These are phyloP conservation scores for Dryadomyces sulphureus DNA, from an alignment of 2,329 filamentous ascomycete genomes.

Conservation along the genomic window DNA sequence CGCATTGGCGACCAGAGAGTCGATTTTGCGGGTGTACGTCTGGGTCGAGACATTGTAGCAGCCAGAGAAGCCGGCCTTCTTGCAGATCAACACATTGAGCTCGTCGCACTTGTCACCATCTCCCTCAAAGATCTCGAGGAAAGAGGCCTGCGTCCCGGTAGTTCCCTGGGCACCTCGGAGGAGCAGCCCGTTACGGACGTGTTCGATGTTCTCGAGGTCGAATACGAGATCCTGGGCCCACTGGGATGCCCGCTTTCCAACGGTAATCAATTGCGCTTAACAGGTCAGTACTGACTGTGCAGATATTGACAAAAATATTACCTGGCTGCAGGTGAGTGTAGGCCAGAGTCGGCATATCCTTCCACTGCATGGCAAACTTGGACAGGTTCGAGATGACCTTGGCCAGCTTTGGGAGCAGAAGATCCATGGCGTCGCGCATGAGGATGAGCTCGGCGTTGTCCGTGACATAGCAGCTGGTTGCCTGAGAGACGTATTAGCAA, in stretches of 20 bases:
- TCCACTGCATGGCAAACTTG: background rate
- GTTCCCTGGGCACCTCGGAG: slow-evolving; percentile 1
- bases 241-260: background rate
- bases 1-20: slow-evolving; percentile 68
- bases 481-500: background rate
- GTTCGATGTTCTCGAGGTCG: background rate
- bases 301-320: background rate
- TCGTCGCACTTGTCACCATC: slow-evolving; percentile 33
- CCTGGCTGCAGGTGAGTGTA: slow-evolving; percentile 1
- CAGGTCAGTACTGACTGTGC: background rate
- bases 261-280: background rate
- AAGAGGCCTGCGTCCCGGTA: slow-evolving; percentile 17
- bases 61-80: slow-evolving; percentile 36
- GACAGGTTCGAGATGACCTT: background rate
- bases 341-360: background rate
- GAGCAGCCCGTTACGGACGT: background rate
- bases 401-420: slow-evolving; percentile 56
- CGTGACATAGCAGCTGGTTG: slow-evolving; percentile 1
- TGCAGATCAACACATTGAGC: slow-evolving; percentile 40
- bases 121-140: slow-evolving; percentile 30
- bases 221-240: slow-evolving; percentile 1
- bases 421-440: slow-evolving; percentile 40
- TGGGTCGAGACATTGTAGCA: slow-evolving; percentile 52
- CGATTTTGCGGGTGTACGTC: slow-evolving; percentile 52
- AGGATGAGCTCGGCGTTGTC: slow-evolving; percentile 4